Percentiles rank a stretch among this genome's conserved stretches.
Evolutionary conservation across 192 early-diverging fungal genomes (phyloP).

Genomic region (Podila horticola): DNA sequence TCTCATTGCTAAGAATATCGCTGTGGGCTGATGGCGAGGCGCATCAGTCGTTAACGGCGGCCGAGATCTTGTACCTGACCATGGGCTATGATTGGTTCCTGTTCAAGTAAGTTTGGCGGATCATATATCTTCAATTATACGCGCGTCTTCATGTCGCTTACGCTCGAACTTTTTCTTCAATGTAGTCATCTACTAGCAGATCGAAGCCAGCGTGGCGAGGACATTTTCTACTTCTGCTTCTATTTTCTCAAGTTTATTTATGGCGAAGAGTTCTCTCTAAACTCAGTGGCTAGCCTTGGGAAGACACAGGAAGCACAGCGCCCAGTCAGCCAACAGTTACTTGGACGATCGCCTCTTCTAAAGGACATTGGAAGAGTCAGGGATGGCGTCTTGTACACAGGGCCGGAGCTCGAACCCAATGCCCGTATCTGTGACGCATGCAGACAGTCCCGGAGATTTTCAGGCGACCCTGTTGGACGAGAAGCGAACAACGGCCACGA

Average conservation of each 20-base stretch:
- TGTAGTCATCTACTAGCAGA: conserved; percentile 45
- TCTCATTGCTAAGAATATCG: conserved; percentile 44
- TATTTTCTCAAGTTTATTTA: conserved; percentile 51
- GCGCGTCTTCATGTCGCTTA: not conserved
- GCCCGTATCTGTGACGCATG: conserved; percentile 32
- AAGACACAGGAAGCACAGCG: conserved; percentile 8
- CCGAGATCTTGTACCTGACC: conserved; percentile 51
- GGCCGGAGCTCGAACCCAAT: not conserved
- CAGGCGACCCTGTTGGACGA: conserved; percentile 18
- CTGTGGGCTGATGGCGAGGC: conserved; percentile 51
- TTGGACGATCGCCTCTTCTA: conserved; percentile 19
- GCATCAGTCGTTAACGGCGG: conserved; percentile 47
- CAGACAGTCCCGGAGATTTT: conserved; percentile 8
- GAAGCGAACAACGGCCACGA: conserved; percentile 15
- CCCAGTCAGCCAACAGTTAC: conserved; percentile 3
- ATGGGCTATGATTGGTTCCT: conserved; percentile 54
- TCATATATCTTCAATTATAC: not conserved
- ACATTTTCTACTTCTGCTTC: conserved; percentile 55
- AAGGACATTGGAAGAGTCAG: conserved; percentile 28
- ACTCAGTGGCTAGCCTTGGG: conserved; percentile 18
- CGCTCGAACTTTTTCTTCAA: not conserved
- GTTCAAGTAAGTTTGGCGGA: conserved; percentile 35
- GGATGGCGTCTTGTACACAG: not conserved
- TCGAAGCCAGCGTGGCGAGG: conserved; percentile 48
- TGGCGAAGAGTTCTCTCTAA: conserved; percentile 43